Conservation (phyloP, 2,329 filamentous ascomycete genomes). For the Leptodontidium sp. region DNA sequence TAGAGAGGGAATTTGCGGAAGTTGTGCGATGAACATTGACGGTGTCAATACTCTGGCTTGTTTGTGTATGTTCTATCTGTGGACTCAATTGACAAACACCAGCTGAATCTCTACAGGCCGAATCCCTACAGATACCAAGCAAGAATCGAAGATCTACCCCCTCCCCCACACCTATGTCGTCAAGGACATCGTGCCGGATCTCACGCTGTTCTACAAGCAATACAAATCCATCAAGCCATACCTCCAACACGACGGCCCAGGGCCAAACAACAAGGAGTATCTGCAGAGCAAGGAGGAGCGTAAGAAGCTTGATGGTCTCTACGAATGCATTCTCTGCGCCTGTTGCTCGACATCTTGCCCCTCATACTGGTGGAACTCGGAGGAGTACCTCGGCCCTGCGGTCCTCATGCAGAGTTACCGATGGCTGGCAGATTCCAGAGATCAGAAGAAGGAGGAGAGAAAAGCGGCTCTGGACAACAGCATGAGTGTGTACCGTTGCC, state of each 20-base stretch:
- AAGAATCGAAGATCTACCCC: constrained; percentile 95
- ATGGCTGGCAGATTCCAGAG: constrained; percentile 94
- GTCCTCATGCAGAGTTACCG: constrained; percentile 97
- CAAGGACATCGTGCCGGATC: constrained; percentile 96
- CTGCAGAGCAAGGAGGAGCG: constrained; percentile 91
- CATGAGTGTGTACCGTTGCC: constrained; percentile 98
- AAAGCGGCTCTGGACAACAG: constrained; percentile 95
- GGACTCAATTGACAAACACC: not conserved
- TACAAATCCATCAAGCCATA: constrained; percentile 99
- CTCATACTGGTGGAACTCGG: constrained; percentile 99
- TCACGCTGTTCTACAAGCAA: constrained; percentile 99
- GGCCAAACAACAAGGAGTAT: constrained; percentile 88
- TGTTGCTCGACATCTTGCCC: constrained; percentile 99
- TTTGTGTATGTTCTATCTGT: constrained; percentile 74
- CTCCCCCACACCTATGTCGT: constrained; percentile 98
- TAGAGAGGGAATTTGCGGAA: constrained; percentile 97
- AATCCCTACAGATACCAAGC: constrained; percentile 82
- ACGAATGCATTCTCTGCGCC: constrained; percentile 99
- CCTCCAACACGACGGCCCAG: constrained; percentile 86
- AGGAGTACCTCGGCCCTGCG: constrained; percentile 97
- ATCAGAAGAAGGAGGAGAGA: constrained; percentile 87
- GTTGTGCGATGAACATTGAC: constrained; percentile 99
- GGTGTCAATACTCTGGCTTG: constrained; percentile 98
- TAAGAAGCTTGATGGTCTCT: constrained; percentile 92
- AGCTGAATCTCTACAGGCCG: constrained; percentile 71